A percentile compares a stretch with the other conserved stretches of the same genome.
These are phyloP conservation scores for Stagonosporopsis chrysanthemi DNA, from an alignment of 2,329 filamentous ascomycete species.

Conservation along the genomic window DNA sequence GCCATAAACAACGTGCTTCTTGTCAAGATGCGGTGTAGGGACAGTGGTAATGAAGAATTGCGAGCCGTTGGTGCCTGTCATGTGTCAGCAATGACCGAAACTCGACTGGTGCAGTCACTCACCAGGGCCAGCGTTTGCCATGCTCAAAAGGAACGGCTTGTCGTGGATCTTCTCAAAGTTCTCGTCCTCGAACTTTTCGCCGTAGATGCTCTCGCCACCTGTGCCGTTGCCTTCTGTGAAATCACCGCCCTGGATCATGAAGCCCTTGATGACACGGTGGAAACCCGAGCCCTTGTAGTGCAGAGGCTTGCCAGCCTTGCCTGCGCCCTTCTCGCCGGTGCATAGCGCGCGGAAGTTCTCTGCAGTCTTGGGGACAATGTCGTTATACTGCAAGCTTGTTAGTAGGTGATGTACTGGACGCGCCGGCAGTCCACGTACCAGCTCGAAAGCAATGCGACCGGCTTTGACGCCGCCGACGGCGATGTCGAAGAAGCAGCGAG, in stretches of 20 bases:
- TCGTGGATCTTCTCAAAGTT: constrained; percentile 93
- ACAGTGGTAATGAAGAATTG: constrained; percentile 99
- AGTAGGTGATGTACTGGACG: neutral
- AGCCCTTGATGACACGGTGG: constrained; percentile 97
- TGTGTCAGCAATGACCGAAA: constrained; percentile 14
- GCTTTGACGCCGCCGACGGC: constrained; percentile 75
- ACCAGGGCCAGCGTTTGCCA: constrained; percentile 97
- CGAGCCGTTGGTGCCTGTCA: constrained; percentile 85
- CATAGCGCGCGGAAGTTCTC: constrained; percentile 96
- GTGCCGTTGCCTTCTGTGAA: constrained; percentile 96
- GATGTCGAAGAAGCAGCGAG: constrained; percentile 93
- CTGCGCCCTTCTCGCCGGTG: constrained; percentile 90
- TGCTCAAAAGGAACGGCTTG: constrained; percentile 90
- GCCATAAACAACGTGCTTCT: constrained; percentile 97
- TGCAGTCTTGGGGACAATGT: constrained; percentile 86
- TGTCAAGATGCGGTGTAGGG: constrained; percentile 90
- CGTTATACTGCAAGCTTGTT: constrained; percentile 40
- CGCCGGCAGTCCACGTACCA: constrained; percentile 60
- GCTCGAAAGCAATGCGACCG: constrained; percentile 86
- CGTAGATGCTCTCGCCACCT: constrained; percentile 96
- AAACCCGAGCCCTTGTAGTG: constrained; percentile 93
- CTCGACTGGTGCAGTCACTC: constrained; percentile 43
- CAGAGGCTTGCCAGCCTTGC: constrained; percentile 82
- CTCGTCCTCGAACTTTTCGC: constrained; percentile 96
- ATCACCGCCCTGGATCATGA: constrained; percentile 98